These are phyloP conservation scores for Elsinoe necatrix DNA, from an alignment of 2,329 filamentous ascomycete species.

Conservation along the genomic window DNA sequence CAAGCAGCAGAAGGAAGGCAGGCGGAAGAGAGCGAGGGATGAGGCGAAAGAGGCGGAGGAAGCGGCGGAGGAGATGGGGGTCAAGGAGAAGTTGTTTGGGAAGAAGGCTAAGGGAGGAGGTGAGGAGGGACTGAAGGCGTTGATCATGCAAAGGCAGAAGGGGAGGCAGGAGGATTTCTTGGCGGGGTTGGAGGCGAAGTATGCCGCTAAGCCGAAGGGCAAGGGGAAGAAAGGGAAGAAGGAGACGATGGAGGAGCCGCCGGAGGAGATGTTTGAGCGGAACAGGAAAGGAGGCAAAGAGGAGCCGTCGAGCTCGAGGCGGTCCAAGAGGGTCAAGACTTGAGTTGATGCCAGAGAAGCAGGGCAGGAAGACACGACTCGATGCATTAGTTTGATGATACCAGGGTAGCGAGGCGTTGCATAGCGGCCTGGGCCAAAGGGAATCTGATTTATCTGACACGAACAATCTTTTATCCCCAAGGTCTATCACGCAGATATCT, in stretches of 20 bases:
- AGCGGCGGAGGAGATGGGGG: slow-evolving; percentile 64
- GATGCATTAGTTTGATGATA: slow-evolving; percentile 1
- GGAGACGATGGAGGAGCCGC: slow-evolving; percentile 46
- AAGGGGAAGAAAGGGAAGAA: slow-evolving; percentile 39
- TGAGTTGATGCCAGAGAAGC: not conserved
- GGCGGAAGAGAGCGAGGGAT: slow-evolving; percentile 51
- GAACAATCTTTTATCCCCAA: not conserved
- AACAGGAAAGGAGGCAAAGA: slow-evolving; percentile 28
- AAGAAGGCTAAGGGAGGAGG: slow-evolving; percentile 29
- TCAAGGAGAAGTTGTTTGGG: slow-evolving; percentile 61
- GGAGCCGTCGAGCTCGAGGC: not conserved
- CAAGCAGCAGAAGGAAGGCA: slow-evolving; percentile 32
- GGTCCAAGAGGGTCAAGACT: slow-evolving; percentile 12
- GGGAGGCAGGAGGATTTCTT: slow-evolving; percentile 56
- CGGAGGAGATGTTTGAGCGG: slow-evolving; percentile 54
- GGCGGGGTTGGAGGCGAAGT: slow-evolving; percentile 69
- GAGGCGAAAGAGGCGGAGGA: slow-evolving; percentile 68
- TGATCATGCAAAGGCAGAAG: slow-evolving; percentile 66
- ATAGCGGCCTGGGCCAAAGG: slow-evolving; percentile 1
- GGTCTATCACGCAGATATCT: not conserved
- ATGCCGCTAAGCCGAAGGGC: slow-evolving; percentile 35
- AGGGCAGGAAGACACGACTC: not conserved
- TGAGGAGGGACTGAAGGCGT: slow-evolving; percentile 52
- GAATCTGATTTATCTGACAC: not conserved
- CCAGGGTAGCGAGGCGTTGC: slow-evolving; percentile 3